Evolutionary conservation across 2,329 filamentous ascomycete species (phyloP), one percentile per base, ranked within the genome.

Genomic region (Keithomyces neogunnii): DNA sequence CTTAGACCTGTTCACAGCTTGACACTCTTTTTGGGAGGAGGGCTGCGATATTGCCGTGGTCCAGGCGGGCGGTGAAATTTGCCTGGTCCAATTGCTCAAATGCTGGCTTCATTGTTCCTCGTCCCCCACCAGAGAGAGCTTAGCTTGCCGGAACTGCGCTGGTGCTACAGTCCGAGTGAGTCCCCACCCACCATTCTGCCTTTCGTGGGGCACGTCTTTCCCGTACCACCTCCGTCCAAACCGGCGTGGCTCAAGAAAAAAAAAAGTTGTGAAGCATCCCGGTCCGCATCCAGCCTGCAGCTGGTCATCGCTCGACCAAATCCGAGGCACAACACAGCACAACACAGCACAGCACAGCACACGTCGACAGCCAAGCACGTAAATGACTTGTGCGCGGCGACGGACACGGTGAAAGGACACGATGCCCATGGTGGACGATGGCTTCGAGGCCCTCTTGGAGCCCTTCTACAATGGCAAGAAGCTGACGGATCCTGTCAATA

Each of bases 391-490:
- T 32, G 30, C 33, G 6, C 44, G 32, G 44, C 45, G n/a, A 30
- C 45, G 45, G 49, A 42, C 32, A 53, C 59, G 65, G 66, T 69
- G 62, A 68, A 19, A 62, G 36, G 53, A 55, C 54, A 68, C 62
- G 45, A 82, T 82, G 78, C 70, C 74, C 61, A 65, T 70, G 57
- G 71, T 78, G 56, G 80, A 83, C 66, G 79, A 83, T 67, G 80
- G 79, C 60, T 85, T 84, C 62, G 80, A 84, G 70, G 81, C 81
- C 63, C 77, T 85, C 45, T 66, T 84, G 54, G 79, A 84, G 73
- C 81, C 81, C 32, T 83, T 84, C 61, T 84, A 85, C 66, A 83
- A 84, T 60, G 81, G 81, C 63, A 85, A 84, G 69, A 81, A 80
- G 66, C 72, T 84, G 53, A 84, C 80, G 1, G 81, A 84, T 60